Evolutionary conservation across 805 yeast species (phyloP).

Genomic region (Teunomyces tritomae): DNA sequence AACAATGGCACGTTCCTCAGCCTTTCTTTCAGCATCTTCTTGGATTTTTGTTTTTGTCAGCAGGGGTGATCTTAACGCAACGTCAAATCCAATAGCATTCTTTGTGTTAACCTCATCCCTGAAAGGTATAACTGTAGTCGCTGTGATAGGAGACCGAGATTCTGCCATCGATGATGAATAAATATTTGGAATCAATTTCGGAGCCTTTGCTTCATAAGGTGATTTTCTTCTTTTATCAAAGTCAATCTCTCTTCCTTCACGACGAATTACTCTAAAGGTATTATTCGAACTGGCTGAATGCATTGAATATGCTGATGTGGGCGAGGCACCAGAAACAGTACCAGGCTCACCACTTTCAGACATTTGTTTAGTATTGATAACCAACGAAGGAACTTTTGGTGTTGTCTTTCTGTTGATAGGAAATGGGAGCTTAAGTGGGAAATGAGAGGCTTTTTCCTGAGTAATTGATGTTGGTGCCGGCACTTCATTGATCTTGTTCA

Average conservation of each 20-base stretch:
- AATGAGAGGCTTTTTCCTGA: slow-evolving; percentile 2
- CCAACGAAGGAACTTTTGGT: slow-evolving; percentile 12
- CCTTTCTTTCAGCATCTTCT: slow-evolving; percentile 10
- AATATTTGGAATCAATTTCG: slow-evolving; percentile 34
- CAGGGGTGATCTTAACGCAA: neutral
- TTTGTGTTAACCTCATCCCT: slow-evolving; percentile 17
- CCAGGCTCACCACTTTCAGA: neutral
- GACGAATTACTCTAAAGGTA: slow-evolving; percentile 66
- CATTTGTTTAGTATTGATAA: slow-evolving; percentile 14
- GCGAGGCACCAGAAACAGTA: neutral
- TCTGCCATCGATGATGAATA: slow-evolving; percentile 34
- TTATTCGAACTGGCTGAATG: slow-evolving; percentile 15
- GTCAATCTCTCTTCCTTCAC: slow-evolving; percentile 70
- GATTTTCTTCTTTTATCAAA: slow-evolving; percentile 77
- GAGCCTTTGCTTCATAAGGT: slow-evolving; percentile 55
- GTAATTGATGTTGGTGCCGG: neutral
- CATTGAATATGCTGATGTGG: neutral
- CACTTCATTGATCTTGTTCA: neutral
- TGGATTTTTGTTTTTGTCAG: neutral
- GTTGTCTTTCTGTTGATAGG: slow-evolving; percentile 7
- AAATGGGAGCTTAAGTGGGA: slow-evolving; percentile 17
- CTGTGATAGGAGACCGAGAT: slow-evolving; percentile 32
- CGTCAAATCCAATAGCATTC: neutral
- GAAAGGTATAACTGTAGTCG: slow-evolving; percentile 30
- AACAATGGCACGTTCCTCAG: slow-evolving; percentile 37